These are phyloP conservation scores for Neoboletus subvelutipes DNA, from an alignment of 768 basidiomycete species.

Conservation along the genomic window DNA sequence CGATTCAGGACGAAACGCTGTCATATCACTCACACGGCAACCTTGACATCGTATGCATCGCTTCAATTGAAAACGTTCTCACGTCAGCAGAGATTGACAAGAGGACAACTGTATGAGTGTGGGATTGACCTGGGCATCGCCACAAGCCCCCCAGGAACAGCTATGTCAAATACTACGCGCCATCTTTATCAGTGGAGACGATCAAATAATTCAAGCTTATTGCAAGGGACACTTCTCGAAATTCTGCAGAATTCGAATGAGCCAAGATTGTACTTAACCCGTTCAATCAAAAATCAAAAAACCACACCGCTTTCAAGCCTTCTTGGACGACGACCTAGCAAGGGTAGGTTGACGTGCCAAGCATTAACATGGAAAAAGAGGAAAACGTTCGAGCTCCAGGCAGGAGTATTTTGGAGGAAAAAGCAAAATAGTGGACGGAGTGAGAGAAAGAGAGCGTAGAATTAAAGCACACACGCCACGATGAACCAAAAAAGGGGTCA, in stretches of 20 bases:
- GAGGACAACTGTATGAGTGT: background rate
- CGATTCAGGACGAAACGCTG: background rate
- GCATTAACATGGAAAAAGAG: conserved; percentile 7
- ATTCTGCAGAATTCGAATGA: background rate
- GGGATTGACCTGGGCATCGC: background rate
- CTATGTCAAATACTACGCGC: background rate
- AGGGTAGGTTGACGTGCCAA: background rate
- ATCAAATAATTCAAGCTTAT: background rate
- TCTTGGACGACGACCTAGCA: background rate
- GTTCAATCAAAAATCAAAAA: background rate
- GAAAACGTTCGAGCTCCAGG: conserved; percentile 24
- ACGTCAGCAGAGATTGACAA: too few relatives aligned
- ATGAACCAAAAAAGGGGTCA: background rate
- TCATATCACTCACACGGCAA: background rate
- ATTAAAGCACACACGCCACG: background rate
- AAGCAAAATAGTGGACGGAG: background rate
- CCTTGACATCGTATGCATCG: background rate
- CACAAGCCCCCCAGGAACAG: background rate
- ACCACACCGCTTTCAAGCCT: background rate
- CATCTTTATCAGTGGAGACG: background rate
- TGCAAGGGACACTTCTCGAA: too few relatives aligned
- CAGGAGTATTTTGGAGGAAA: conserved; percentile 1
- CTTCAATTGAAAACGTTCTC: background rate
- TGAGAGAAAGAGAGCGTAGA: background rate
- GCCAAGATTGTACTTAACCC: background rate